phyloP scores from a whole-genome alignment of 441 rosid species.

The Populus hybrid region DNA sequence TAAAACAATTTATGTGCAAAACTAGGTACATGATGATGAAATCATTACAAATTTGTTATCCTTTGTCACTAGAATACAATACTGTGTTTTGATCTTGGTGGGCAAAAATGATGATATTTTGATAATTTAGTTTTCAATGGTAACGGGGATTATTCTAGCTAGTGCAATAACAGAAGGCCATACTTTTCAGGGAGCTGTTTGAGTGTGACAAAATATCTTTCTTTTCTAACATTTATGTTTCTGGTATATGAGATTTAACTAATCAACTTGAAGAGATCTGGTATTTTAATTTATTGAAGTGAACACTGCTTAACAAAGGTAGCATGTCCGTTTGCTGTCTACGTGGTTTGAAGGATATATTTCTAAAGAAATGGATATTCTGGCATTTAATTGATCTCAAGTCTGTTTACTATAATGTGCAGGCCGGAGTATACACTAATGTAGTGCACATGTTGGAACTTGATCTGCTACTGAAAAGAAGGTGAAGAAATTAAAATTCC shows the following conservation, averaged over 20 bases:
- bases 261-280: not conserved
- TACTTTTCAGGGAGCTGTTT: too few relatives aligned
- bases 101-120: too few relatives aligned
- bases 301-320: not conserved
- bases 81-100: too few relatives aligned
- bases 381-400: not conserved
- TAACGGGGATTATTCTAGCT: too few relatives aligned
- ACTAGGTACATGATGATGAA: too few relatives aligned
- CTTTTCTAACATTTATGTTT: not conserved
- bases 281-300: not conserved
- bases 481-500: slow-evolving; percentile 31
- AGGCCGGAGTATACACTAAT: slow-evolving; percentile 73
- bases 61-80: too few relatives aligned
- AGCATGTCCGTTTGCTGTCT: not conserved
- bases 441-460: slow-evolving; percentile 77
- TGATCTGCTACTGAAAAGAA: slow-evolving; percentile 57
- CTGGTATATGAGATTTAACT: not conserved
- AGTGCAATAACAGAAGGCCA: too few relatives aligned
- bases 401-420: slow-evolving; percentile 2
- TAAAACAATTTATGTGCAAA: too few relatives aligned
- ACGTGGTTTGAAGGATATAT: not conserved
- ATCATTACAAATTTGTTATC: too few relatives aligned
- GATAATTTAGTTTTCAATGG: too few relatives aligned
- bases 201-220: too few relatives aligned
- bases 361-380: not conserved